Evolutionary conservation across 805 yeast genomes (phyloP).

Genomic region (Tetrapisispora namnaoensis): DNA sequence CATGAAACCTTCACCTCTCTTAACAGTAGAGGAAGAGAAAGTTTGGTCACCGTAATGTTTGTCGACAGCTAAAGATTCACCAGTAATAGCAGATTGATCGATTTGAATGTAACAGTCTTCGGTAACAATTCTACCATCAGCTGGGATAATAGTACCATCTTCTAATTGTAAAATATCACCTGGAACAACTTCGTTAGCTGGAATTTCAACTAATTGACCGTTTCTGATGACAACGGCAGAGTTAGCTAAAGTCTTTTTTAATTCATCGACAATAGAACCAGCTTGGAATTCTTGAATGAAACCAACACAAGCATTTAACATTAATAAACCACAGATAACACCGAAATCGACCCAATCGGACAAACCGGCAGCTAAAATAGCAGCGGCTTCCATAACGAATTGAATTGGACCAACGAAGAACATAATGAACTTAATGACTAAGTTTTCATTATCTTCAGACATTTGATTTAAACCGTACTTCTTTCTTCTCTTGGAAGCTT

Average conservation of each 20-base stretch:
- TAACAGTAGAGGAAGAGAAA: slow-evolving; percentile 89
- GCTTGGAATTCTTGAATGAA: slow-evolving; percentile 97
- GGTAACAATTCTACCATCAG: slow-evolving; percentile 83
- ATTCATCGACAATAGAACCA: slow-evolving; percentile 93
- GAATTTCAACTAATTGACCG: slow-evolving; percentile 64
- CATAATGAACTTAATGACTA: slow-evolving; percentile 68
- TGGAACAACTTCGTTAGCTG: slow-evolving; percentile 82
- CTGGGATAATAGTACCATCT: slow-evolving; percentile 88
- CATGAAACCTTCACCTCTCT: slow-evolving; percentile 94
- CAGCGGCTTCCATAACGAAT: slow-evolving; percentile 96
- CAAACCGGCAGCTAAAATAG: slow-evolving; percentile 88
- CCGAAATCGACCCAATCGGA: slow-evolving; percentile 99
- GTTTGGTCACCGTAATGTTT: slow-evolving; percentile 78
- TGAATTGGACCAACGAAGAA: slow-evolving; percentile 93
- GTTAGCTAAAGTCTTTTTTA: slow-evolving; percentile 91
- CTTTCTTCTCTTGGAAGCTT: slow-evolving; percentile 75
- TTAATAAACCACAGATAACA: slow-evolving; percentile 81
- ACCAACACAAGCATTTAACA: slow-evolving; percentile 89
- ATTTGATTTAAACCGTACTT: slow-evolving; percentile 84
- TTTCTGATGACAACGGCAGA: slow-evolving; percentile 79
- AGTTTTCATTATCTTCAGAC: slow-evolving; percentile 80
- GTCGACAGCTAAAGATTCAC: slow-evolving; percentile 94
- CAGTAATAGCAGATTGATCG: slow-evolving; percentile 95
- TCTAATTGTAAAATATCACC: slow-evolving; percentile 90
- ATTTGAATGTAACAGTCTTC: slow-evolving; percentile 81